These are phyloP conservation scores for Mycena sp. DNA, from an alignment of 1,284 basidiomycete genomes.

Conservation along the genomic window DNA sequence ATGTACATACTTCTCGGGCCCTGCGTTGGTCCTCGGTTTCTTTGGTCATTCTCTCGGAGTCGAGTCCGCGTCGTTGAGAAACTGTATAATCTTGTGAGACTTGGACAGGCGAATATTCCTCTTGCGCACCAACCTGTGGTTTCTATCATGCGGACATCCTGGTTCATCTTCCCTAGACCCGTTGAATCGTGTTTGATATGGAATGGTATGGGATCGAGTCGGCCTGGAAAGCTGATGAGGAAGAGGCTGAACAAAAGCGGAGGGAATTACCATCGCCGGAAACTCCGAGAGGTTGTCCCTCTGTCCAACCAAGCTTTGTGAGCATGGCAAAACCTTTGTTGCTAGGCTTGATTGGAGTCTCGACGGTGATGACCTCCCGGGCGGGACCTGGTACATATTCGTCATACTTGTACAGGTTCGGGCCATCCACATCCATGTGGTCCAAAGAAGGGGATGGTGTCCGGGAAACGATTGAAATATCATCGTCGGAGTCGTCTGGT, in stretches of 20 bases:
- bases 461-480: constrained; percentile 76
- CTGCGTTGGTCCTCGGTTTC: constrained; percentile 80
- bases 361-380: constrained; percentile 76
- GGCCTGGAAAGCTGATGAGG: constrained; percentile 55
- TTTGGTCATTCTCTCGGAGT: constrained; percentile 80
- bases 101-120: not conserved
- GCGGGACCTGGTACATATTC: constrained; percentile 62
- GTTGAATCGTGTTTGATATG: constrained; percentile 78
- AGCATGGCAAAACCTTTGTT: constrained; percentile 84
- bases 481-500: constrained; percentile 60
- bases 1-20: constrained; percentile 66
- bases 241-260: constrained; percentile 6
- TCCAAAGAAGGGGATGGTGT: constrained; percentile 68
- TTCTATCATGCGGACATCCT: constrained; percentile 84
- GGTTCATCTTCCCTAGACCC: constrained; percentile 78
- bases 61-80: constrained; percentile 77
- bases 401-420: constrained; percentile 63
- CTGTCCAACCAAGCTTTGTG: constrained; percentile 81
- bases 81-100: constrained; percentile 45
- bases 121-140: constrained; percentile 52
- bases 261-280: constrained; percentile 69
- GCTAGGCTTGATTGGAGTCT: constrained; percentile 77
- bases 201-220: constrained; percentile 84
- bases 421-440: constrained; percentile 62
- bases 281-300: constrained; percentile 80